A percentile compares a stretch with the other conserved stretches of the same genome.
phyloP scores from a whole-genome alignment of 2,329 filamentous ascomycete species.

The Ophiostoma perfectum region DNA sequence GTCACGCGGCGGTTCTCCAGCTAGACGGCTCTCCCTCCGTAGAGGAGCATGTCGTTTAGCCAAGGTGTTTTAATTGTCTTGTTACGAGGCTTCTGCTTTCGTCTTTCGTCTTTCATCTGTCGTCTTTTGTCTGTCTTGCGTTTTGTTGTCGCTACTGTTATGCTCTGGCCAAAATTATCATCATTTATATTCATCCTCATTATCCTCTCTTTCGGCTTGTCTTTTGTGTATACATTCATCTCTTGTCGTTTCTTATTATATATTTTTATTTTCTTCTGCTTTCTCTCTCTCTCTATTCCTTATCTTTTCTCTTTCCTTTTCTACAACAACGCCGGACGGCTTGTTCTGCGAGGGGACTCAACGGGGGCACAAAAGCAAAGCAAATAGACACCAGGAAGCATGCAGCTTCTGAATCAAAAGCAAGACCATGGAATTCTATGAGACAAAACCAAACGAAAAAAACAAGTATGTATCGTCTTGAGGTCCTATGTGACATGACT shows the following conservation, averaged over 20 bases:
- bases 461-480: no score
- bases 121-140: neutral
- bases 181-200: neutral
- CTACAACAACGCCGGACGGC: neutral
- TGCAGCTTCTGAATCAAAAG: no score
- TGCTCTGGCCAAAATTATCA: conserved; percentile 10
- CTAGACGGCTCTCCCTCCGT: conserved; percentile 24
- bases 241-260: conserved; percentile 17
- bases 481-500: no score
- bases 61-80: no score
- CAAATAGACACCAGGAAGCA: neutral
- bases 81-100: no score
- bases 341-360: no score
- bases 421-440: no score
- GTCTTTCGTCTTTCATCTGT: neutral
- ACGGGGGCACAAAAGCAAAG: neutral
- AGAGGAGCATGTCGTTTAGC: neutral
- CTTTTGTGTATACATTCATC: conserved; percentile 7
- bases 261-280: conserved; percentile 4
- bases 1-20: conserved; percentile 30
- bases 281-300: neutral
- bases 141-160: neutral
- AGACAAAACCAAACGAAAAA: no score
- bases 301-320: conserved; percentile 12
- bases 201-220: conserved; percentile 12